A percentile compares a stretch with the other conserved stretches of the same genome.
phyloP scores from a whole-genome alignment of 371 early-diverging fungal species.

The Rhizopus arrhizus region DNA sequence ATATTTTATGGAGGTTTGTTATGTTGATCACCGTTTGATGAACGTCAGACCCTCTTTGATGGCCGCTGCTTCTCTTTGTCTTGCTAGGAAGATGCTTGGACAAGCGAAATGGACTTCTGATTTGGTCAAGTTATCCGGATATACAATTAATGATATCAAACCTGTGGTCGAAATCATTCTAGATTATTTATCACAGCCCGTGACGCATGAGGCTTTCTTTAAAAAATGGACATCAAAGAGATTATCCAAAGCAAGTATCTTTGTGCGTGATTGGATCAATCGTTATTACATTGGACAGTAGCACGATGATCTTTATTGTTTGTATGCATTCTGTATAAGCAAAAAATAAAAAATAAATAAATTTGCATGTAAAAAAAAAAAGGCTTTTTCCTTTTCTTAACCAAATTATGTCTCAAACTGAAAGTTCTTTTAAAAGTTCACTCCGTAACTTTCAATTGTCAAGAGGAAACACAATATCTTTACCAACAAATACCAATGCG shows the following conservation, averaged over 20 bases:
- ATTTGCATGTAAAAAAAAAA: neutral
- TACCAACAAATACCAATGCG: slow-evolving; percentile 30
- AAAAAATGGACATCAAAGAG: slow-evolving; percentile 79
- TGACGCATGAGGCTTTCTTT: slow-evolving; percentile 68
- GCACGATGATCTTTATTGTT: neutral
- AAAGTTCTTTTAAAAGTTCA: slow-evolving; percentile 45
- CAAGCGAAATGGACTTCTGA: slow-evolving; percentile 76
- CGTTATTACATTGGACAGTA: slow-evolving; percentile 30
- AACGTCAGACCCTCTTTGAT: slow-evolving; percentile 73
- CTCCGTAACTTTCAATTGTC: slow-evolving; percentile 45
- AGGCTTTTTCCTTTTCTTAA: neutral
- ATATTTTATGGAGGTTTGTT: slow-evolving; percentile 94
- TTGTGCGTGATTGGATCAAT: slow-evolving; percentile 66
- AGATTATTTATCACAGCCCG: slow-evolving; percentile 60
- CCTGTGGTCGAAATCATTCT: slow-evolving; percentile 67
- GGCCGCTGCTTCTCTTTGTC: slow-evolving; percentile 85
- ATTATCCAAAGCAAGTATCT: slow-evolving; percentile 77
- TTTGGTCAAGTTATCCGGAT: slow-evolving; percentile 76
- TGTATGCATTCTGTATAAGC: neutral
- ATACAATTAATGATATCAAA: slow-evolving; percentile 66
- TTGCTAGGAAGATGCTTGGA: slow-evolving; percentile 87
- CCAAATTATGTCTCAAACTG: slow-evolving; percentile 31
- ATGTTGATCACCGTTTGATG: slow-evolving; percentile 86
- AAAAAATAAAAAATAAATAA: slow-evolving; percentile 6
- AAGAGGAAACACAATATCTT: slow-evolving; percentile 20